Base-by-base conservation (phyloP, 2,329 filamentous ascomycete species). In the Cladosporium phlei region DNA sequence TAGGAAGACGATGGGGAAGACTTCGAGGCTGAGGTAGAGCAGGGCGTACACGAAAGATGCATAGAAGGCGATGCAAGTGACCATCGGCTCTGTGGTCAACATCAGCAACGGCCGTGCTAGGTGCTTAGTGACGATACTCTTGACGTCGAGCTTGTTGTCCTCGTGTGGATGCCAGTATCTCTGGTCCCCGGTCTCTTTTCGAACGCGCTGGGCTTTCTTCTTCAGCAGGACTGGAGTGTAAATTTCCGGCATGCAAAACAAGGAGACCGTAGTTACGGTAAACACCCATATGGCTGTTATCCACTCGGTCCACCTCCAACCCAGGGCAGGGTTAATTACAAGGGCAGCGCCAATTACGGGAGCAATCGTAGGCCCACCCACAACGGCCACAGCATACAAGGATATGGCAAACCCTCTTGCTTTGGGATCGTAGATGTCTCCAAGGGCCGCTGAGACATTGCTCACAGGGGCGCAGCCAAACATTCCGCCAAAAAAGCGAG, bases 211-310 rank as follows among this genome's bases (percentile, higher is more conserved):
- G 2, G 85, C 85, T 32, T 56, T 57, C 8, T 58, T 48, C 52
- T 68, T 67, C 20, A 74, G 57, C 16, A 75, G 64, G 0, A 70
- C 57, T 0, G 71, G 71, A 0, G 62, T 69, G 50, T 72, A 75
- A 4, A 71, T 73, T 54, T 75, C 71, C 2, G 70, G 83, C 48
- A 88, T 72, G 51, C 63, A 57, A 48, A 64, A 55, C 82, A 73
- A 16, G 79, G 48, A n/a, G 85, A 66, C 1, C 79, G 68, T 3
- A 80, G 61, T 63, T 82, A 73, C 3, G 11, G 53, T 16, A 34
- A 63, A 65, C 8, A 61, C 64, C 54, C 64, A 66, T 50, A 73
- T 71, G 1, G 69, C 68, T 29, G 66, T 61, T 32, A 72, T 62
- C 44, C 71, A 72, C 47, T 66, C 66, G 0, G 67, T 69, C 70